Percentiles rank a stretch among this genome's conserved stretches.
Conservation (phyloP, 225 moss, liverwort and hornwort genomes). For the Thuidium tamariscinum region DNA sequence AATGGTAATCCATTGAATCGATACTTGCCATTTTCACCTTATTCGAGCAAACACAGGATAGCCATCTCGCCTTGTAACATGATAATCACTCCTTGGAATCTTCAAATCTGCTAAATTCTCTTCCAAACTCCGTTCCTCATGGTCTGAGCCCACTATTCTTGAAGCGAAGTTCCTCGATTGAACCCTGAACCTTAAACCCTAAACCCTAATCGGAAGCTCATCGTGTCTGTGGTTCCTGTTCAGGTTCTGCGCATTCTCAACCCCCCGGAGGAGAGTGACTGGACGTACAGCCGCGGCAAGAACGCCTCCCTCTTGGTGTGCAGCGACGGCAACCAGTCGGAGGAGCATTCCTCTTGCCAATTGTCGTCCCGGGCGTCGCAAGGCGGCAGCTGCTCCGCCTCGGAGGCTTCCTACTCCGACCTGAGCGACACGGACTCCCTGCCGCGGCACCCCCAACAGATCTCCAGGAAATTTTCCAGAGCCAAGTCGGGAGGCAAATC, state of each 20-base stretch:
- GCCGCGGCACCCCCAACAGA: neutral
- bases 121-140: neutral
- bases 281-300: neutral
- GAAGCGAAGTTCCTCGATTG: neutral
- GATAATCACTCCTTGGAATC: neutral
- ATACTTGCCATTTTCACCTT: neutral
- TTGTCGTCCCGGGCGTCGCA: neutral
- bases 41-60: neutral
- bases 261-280: constrained; percentile 20
- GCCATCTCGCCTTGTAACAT: neutral
- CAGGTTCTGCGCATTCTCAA: constrained; percentile 37
- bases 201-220: neutral
- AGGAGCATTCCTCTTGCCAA: constrained; percentile 4
- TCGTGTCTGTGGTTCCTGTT: neutral
- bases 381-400: constrained; percentile 17
- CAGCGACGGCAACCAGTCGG: constrained; percentile 2
- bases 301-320: neutral
- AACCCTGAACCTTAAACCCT: neutral
- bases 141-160: neutral
- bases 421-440: constrained; percentile 25
- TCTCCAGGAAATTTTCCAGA: neutral
- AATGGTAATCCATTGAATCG: neutral
- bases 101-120: too few species aligned
- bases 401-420: constrained; percentile 12
- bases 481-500: constrained; percentile 5